Conservation (phyloP, 225 moss, liverwort and hornwort species). For the Straminergon stramineum region DNA sequence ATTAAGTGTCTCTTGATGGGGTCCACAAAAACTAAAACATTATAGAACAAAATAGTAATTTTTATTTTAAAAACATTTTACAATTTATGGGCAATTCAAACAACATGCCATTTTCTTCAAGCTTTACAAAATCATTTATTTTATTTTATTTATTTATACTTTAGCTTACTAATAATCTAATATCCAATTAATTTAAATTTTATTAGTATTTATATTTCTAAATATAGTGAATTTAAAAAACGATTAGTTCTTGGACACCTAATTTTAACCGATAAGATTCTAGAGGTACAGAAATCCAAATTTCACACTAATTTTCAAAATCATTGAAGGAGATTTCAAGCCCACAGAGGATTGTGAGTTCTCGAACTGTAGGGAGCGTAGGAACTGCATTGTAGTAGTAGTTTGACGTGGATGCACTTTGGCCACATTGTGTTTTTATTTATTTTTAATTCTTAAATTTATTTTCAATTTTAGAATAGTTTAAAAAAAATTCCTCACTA, state of each 20-base stretch:
- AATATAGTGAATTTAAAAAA: neutral
- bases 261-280: neutral
- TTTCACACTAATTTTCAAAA: neutral
- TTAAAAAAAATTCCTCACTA: too few species aligned
- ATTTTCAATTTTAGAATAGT: too few species aligned
- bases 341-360: too few species aligned
- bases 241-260: neutral
- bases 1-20: too few species aligned
- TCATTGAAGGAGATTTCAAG: too few species aligned
- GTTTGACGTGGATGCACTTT: too few species aligned
- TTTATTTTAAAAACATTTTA: neutral
- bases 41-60: neutral
- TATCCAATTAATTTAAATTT: neutral
- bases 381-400: too few species aligned
- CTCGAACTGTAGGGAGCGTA: too few species aligned
- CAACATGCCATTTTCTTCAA: neutral
- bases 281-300: neutral
- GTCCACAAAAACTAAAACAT: neutral
- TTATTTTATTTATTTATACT: neutral
- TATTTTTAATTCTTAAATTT: too few species aligned
- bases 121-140: neutral
- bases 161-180: neutral
- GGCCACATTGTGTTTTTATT: too few species aligned
- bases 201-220: neutral
- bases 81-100: neutral